phyloP scores from a whole-genome alignment of 2,329 filamentous ascomycete genomes.

The Cladosporium sp. region DNA sequence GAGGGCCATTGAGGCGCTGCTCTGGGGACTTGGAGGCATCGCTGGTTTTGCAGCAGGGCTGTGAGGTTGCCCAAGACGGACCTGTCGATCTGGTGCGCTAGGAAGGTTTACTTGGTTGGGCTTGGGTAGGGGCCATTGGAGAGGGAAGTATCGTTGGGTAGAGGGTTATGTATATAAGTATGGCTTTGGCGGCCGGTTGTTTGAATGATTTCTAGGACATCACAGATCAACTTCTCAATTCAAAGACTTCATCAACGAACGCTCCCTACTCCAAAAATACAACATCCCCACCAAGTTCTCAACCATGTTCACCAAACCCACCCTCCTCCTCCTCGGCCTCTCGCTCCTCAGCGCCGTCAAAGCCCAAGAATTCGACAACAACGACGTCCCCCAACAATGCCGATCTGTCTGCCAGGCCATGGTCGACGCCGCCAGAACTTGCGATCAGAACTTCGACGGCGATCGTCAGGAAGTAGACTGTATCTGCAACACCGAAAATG shows the following conservation, averaged over 20 bases:
- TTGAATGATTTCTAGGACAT: background rate
- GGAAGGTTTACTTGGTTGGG: conserved; percentile 3
- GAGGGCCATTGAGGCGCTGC: conserved; percentile 12
- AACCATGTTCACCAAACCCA: conserved; percentile 4
- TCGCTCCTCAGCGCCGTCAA: conserved; percentile 16
- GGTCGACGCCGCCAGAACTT: conserved; percentile 21
- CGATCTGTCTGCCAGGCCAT: conserved; percentile 18
- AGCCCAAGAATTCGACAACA: conserved; percentile 27
- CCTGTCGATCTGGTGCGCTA: conserved; percentile 8
- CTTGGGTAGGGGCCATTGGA: background rate
- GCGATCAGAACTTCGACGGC: conserved; percentile 8
- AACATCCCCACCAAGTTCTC: background rate
- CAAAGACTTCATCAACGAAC: too few species aligned
- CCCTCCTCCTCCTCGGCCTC: conserved; percentile 13
- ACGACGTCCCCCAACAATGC: conserved; percentile 30
- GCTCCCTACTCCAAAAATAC: background rate
- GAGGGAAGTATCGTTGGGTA: background rate
- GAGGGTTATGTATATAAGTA: conserved; percentile 3
- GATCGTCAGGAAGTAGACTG: conserved; percentile 19
- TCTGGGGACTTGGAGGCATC: background rate
- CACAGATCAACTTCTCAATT: too few species aligned
- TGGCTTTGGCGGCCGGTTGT: background rate
- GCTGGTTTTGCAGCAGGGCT: background rate
- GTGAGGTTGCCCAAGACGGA: background rate
- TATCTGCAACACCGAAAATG: conserved; percentile 27